phyloP scores from a whole-genome alignment of 805 yeast species.

The Gaillardinia entomophila region DNA sequence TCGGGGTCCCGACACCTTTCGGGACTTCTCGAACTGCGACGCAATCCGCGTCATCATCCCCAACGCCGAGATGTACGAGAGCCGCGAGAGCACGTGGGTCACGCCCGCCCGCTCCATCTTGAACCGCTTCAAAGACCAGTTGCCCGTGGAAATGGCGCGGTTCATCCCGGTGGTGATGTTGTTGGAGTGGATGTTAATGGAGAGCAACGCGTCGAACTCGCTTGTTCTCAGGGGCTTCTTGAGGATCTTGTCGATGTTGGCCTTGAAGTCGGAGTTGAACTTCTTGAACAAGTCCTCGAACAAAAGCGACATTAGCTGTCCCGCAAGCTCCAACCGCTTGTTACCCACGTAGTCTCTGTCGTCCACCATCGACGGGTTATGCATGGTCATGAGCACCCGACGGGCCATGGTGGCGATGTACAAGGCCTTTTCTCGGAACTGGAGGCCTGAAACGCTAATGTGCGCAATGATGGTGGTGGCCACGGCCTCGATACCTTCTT shows the following conservation, averaged over 20 bases:
- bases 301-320: slow-evolving; percentile 89
- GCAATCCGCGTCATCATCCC: slow-evolving; percentile 99
- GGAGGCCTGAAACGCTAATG: slow-evolving; percentile 74
- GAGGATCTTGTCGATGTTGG: slow-evolving; percentile 86
- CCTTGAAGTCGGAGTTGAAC: slow-evolving; percentile 90
- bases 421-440: slow-evolving; percentile 89
- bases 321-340: slow-evolving; percentile 94
- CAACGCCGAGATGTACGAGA: slow-evolving; percentile 88
- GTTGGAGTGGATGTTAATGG: slow-evolving; percentile 85
- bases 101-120: slow-evolving; percentile 99
- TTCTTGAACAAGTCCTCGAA: slow-evolving; percentile 97
- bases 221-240: slow-evolving; percentile 92
- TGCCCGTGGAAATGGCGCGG: slow-evolving; percentile 96
- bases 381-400: slow-evolving; percentile 92
- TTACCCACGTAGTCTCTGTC: slow-evolving; percentile 98
- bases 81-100: slow-evolving; percentile 87
- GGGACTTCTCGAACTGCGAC: slow-evolving; percentile 96
- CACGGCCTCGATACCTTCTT: slow-evolving; percentile 94
- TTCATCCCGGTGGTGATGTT: slow-evolving; percentile 92
- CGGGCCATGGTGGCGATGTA: slow-evolving; percentile 96
- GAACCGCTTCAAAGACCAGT: slow-evolving; percentile 97
- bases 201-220: slow-evolving; percentile 89
- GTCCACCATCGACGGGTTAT: slow-evolving; percentile 92
- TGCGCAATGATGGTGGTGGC: slow-evolving; percentile 97
- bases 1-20: slow-evolving; percentile 98